Base-by-base conservation (phyloP, 768 basidiomycete species). In the Lactarius hengduanensis region DNA sequence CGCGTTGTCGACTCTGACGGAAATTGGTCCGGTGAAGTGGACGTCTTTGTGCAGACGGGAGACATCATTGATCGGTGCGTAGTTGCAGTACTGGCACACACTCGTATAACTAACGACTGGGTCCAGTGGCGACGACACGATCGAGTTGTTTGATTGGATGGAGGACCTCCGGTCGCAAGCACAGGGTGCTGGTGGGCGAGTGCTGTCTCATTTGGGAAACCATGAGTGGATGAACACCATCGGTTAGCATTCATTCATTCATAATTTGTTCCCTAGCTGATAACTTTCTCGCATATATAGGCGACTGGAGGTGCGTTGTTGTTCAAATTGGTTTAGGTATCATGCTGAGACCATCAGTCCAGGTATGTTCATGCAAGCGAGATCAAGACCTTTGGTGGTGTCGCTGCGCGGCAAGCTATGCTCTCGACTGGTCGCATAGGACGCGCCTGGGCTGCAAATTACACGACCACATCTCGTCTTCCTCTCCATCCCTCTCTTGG, bases 151-250 rank as follows among this genome's bases (percentile, higher is more conserved):
- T 75, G 72, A 79, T 34, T 88, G 89, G 84, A 92, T 98, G 88
- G 94, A 96, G 65, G 78, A 78, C 45, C 81, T 99, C 8, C 86
- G 96, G 30, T 82, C 78, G 9, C 87, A 98, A 75, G 96, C 96
- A 0, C 76, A 76, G 4, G 77, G 78, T 0, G 79, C 76, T 16
- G 93, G 93, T 4, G 95, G 92, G 2, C 82, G 80, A 4, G 82
- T 99, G 16, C 73, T 96, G 38, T 87, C 84, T 15, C 83, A 92
- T 62, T 79, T 98, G 40, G 97, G 97, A 30, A 99, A 99, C 75
- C 97, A 99, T 71, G 97, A 98, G 76, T 88, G 89, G 81, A 97
- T 98, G 94, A 96, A 96, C 70, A 86, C 84, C 16, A 88, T 93
- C 65, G 90, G 90, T 89, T 70, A 26, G 76, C 67, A 20, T 43